Evolutionary conservation across 2,329 filamentous ascomycete species (phyloP).

Genomic region (Alternaria infectoria): DNA sequence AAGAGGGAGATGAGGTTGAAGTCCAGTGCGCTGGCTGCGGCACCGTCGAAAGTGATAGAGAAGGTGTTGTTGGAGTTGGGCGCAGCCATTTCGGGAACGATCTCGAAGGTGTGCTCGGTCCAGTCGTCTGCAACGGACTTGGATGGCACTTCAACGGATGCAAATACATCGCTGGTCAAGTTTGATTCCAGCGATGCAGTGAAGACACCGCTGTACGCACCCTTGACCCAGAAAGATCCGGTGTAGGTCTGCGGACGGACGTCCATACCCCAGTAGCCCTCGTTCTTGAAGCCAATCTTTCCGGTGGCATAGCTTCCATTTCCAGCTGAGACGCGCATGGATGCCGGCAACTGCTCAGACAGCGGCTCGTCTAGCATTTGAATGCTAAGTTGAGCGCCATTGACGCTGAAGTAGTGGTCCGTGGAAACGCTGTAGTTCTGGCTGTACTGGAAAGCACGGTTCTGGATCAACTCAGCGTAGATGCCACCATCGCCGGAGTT

Average conservation of each 20-base stretch:
- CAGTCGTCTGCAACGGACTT: slow-evolving; percentile 44
- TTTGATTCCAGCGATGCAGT: slow-evolving; percentile 50
- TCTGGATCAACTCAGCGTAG: slow-evolving; percentile 73
- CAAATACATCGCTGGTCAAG: slow-evolving; percentile 52
- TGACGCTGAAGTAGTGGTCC: slow-evolving; percentile 41
- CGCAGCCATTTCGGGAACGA: slow-evolving; percentile 44
- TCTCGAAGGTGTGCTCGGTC: slow-evolving; percentile 51
- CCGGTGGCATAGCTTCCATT: slow-evolving; percentile 46
- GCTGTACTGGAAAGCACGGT: slow-evolving; percentile 70
- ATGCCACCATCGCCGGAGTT: slow-evolving; percentile 75
- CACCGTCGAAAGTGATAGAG: slow-evolving; percentile 56
- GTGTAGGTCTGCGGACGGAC: slow-evolving; percentile 57
- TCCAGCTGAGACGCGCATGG: slow-evolving; percentile 49
- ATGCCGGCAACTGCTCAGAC: slow-evolving; percentile 54
- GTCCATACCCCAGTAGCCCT: slow-evolving; percentile 61
- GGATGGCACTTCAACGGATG: slow-evolving; percentile 36
- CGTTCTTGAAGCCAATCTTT: slow-evolving; percentile 56
- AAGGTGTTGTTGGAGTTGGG: slow-evolving; percentile 60
- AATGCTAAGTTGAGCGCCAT: slow-evolving; percentile 45
- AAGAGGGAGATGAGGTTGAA: slow-evolving; percentile 62
- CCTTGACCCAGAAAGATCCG: slow-evolving; percentile 58
- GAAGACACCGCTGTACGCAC: slow-evolving; percentile 44
- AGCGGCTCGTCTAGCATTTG: slow-evolving; percentile 51
- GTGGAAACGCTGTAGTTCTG: slow-evolving; percentile 30
- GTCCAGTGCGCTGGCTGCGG: slow-evolving; percentile 33